Base-by-base conservation (phyloP, 1,284 basidiomycete species). In the Cutaneotrichosporon sp. region DNA sequence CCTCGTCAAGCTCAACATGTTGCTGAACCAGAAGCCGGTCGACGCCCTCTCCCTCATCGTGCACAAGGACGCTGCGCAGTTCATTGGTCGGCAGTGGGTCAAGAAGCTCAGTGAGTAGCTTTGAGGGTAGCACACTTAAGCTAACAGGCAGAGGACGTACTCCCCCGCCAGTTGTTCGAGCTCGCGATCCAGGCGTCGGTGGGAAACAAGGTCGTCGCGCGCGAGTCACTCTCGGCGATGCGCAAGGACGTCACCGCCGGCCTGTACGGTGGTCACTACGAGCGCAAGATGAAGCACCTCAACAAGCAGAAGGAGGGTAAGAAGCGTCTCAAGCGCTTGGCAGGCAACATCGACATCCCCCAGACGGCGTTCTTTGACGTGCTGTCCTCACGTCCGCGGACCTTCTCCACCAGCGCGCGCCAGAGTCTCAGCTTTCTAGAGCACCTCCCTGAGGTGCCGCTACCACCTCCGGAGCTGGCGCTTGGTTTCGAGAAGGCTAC, bases 221-320 rank as follows among this genome's bases (percentile, higher is more conserved):
- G 95, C 57, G 94, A 97, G 78, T 95, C 81, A 1, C 79, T 97
- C 55, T 90, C 89, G 40, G 92, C 94, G 0, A 82, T 92, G 76
- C 86, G 93, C 42, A 93, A 96, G 63, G 96, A 99, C 72, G 96
- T 99, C 30, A 97, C 94, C 0, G 93, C 93, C 16, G 94, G 94
- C 0, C 81, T 97, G 51, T 97, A 97, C 73, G 93, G 93, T 77
- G 92, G 92, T 86, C 90, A 93, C 78, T 91, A 91, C 71, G 91
- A 93, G 79, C 89, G 92, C 63, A 94, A 95, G 80, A 69, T 93
- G 83, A 95, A 97, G 81, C 90, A 92, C 71, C 85, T 97, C 26
- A 87, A 91, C 74, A 92, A 92, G 77, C 93, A 97, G 78, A 96
- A 95, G 81, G 91, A 91, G 76, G 89, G 91, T 58, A 96, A 96